These are phyloP conservation scores for Solanum medicagineum DNA, from an alignment of 257 asterid genomes.

Conservation along the genomic window DNA sequence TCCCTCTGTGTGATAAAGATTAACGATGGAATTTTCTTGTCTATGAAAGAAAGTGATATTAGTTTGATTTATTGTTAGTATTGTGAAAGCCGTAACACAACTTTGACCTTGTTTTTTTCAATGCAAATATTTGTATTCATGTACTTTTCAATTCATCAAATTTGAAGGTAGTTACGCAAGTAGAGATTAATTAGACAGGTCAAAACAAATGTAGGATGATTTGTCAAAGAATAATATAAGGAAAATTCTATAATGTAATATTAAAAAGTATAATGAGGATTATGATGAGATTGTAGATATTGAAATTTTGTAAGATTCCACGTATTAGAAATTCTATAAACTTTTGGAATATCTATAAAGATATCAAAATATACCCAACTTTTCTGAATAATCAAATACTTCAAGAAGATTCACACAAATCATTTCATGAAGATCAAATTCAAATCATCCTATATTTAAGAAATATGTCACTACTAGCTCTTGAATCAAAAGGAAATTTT, in stretches of 20 bases:
- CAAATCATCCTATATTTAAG: too few relatives aligned
- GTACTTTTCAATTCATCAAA: neutral
- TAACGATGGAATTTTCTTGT: neutral
- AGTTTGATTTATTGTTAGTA: neutral
- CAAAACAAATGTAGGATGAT: neutral
- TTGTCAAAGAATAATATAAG: neutral
- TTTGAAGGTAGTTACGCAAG: neutral
- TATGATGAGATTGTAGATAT: too few relatives aligned
- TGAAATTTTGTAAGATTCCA: too few relatives aligned
- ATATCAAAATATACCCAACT: too few relatives aligned
- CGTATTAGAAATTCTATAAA: too few relatives aligned
- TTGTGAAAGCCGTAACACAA: neutral
- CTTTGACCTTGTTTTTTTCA: neutral
- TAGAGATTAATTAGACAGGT: neutral
- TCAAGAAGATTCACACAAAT: too few relatives aligned
- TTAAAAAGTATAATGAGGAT: too few relatives aligned
- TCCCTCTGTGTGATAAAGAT: neutral
- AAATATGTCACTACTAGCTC: too few relatives aligned
- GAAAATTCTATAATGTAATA: neutral
- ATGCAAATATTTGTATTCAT: neutral
- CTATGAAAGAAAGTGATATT: neutral
- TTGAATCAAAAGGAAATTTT: too few relatives aligned
- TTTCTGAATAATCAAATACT: too few relatives aligned
- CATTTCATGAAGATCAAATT: too few relatives aligned
- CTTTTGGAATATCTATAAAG: too few relatives aligned